Evolutionary conservation across 1,284 basidiomycete species (phyloP).

Genomic region (Stygiomarasmius scandens): DNA sequence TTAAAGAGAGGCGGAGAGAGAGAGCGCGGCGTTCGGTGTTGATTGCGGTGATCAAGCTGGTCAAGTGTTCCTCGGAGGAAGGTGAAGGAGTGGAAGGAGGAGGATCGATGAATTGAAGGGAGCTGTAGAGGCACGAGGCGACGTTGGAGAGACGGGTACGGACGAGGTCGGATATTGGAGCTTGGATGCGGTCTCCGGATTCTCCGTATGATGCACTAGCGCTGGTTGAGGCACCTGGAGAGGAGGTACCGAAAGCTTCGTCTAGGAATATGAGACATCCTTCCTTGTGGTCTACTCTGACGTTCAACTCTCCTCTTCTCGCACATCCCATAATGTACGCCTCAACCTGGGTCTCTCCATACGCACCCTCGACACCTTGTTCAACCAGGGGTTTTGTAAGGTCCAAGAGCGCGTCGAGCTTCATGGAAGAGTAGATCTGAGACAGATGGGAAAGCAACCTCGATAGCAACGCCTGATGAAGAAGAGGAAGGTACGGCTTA

Average conservation of each 20-base stretch:
- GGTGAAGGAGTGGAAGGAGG: constrained; percentile 1
- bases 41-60: constrained; percentile 60
- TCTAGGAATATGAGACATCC: constrained; percentile 89
- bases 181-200: too few relatives aligned
- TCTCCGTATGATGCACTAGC: too few relatives aligned
- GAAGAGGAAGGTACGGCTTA: constrained; percentile 84
- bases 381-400: constrained; percentile 77
- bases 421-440: constrained; percentile 92
- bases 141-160: constrained; percentile 78
- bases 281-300: constrained; percentile 89
- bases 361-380: constrained; percentile 53
- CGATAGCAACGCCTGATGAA: constrained; percentile 91
- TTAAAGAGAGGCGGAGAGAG: constrained; percentile 77
- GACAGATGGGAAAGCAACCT: constrained; percentile 94
- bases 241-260: constrained; percentile 58
- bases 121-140: constrained; percentile 74
- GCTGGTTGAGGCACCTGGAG: background rate
- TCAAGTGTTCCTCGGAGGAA: constrained; percentile 37
- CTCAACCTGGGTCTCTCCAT: constrained; percentile 80
- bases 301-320: constrained; percentile 85
- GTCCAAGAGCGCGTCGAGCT: constrained; percentile 74
- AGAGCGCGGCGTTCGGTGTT: constrained; percentile 78
- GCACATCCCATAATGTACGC: constrained; percentile 94
- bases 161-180: constrained; percentile 69
- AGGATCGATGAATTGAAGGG: constrained; percentile 55